Conservation (phyloP, 202 grass and related monocot species). For the Zizania palustris region DNA sequence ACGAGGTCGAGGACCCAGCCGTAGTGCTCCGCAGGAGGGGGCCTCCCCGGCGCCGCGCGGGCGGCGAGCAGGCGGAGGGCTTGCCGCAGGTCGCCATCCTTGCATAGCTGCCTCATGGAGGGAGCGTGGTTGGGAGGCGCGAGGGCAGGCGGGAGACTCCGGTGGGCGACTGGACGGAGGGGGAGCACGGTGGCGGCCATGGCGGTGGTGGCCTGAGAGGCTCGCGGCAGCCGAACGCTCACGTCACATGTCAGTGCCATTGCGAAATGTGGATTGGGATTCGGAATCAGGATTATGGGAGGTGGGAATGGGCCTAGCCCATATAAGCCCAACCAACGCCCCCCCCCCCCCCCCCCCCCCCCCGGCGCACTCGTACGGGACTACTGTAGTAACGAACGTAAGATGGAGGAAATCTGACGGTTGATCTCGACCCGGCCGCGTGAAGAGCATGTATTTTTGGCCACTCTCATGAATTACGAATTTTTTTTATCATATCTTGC, state of each 20-base stretch:
- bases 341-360: too few relatives aligned
- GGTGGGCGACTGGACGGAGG: not conserved
- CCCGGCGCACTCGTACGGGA: too few relatives aligned
- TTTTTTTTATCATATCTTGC: too few relatives aligned
- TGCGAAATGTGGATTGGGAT: not conserved
- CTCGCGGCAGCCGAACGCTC: slow-evolving; percentile 38
- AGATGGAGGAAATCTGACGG: too few relatives aligned
- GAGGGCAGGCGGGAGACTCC: not conserved
- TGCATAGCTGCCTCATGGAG: slow-evolving; percentile 53
- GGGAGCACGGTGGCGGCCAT: slow-evolving; percentile 29
- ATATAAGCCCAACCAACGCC: not conserved
- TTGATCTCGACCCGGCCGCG: too few relatives aligned
- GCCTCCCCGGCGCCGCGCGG: not conserved
- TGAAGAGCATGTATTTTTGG: too few relatives aligned
- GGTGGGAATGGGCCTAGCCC: not conserved
- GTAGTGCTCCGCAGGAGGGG: slow-evolving; percentile 51
- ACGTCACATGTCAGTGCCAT: slow-evolving; percentile 27
- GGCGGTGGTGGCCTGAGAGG: slow-evolving; percentile 35
- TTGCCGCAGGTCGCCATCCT: slow-evolving; percentile 56
- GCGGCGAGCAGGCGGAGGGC: slow-evolving; percentile 48
- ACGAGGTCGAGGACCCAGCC: slow-evolving; percentile 65
- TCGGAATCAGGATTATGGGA: not conserved
- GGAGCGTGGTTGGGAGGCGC: not conserved
- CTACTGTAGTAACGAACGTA: too few relatives aligned
- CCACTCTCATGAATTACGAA: too few relatives aligned